Base-by-base conservation (phyloP, 2,329 filamentous ascomycete species). In the Penicillium sp. region DNA sequence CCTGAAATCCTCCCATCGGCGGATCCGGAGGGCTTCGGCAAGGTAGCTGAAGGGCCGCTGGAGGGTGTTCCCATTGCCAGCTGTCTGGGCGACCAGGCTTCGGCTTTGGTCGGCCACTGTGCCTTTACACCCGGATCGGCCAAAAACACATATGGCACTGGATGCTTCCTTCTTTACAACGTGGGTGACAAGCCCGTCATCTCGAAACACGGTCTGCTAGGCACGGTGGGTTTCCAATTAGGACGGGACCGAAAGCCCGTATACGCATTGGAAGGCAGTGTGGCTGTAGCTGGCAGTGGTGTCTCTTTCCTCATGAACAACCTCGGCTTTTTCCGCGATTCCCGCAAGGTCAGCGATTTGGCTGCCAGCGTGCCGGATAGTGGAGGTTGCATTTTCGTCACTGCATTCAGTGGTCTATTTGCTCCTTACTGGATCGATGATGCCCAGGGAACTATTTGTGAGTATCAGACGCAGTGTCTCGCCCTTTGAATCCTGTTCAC, bases 391-490 rank as follows among this genome's bases (percentile, higher is more conserved):
- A 84, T 92, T 16, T 86, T 96, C 65, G 91, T 96, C 56, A 96
- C 91, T 2, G 91, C 91, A 1, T 96, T 96, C 70, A 91, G 88
- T 71, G 91, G 91, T 50, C 81, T 96, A 2, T 96, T 96, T 70
- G 91, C 91, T 1, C 91, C 91, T 0, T 96, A 96, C 74, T 96
- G 91, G 91, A 93, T 96, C 58, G 91, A 96, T 69, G 90, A 95
- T 74, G 91, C 91, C 18, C 88, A 91, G 71, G 91, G 91, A 55
- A 96, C 91, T 5, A 84, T 94, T 52, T 92, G 83, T 86, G 77
- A 75, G 81, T 77, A 7, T 43, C 23, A 7, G 23, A 9, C 16
- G 26, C 23, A 23, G 18, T 47, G 2, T 29, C 11, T 48, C 27
- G 30, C 13, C n/a, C 38, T 2, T 4, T 14, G n/a, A n/a, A 50